phyloP scores from a whole-genome alignment of 2,329 filamentous ascomycete genomes.

The Aureobasidium lini region DNA sequence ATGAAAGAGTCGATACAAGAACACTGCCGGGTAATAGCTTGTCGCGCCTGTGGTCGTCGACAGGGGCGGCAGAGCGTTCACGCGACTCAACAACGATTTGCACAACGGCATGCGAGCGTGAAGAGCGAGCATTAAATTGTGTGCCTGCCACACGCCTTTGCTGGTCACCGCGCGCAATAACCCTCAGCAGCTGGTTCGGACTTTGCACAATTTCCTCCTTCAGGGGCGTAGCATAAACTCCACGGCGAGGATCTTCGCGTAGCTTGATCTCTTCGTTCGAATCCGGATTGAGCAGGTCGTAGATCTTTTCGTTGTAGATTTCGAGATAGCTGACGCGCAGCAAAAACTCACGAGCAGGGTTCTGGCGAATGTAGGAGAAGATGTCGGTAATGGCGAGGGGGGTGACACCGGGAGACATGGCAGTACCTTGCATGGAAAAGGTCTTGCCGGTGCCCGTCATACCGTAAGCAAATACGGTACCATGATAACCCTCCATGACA shows the following conservation, averaged over 20 bases:
- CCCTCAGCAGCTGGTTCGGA: slow-evolving; percentile 85
- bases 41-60: slow-evolving; percentile 53
- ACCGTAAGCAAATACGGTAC: slow-evolving; percentile 95
- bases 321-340: slow-evolving; percentile 95
- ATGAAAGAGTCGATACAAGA: slow-evolving; percentile 84
- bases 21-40: slow-evolving; percentile 73
- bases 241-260: slow-evolving; percentile 89
- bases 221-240: slow-evolving; percentile 89
- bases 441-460: slow-evolving; percentile 99
- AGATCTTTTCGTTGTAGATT: slow-evolving; percentile 97
- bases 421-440: slow-evolving; percentile 98
- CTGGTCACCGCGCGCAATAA: slow-evolving; percentile 90
- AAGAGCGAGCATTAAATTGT: slow-evolving; percentile 94
- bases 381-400: slow-evolving; percentile 97
- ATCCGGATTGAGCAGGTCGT: slow-evolving; percentile 75
- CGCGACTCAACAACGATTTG: slow-evolving; percentile 97
- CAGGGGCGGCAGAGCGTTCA: slow-evolving; percentile 60
- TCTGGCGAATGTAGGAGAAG: slow-evolving; percentile 97
- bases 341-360: slow-evolving; percentile 86
- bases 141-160: slow-evolving; percentile 86
- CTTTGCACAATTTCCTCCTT: slow-evolving; percentile 99
- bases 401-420: slow-evolving; percentile 90
- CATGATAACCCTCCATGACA: slow-evolving; percentile 98
- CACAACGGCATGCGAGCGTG: slow-evolving; percentile 94
- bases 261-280: slow-evolving; percentile 89